A percentile compares a stretch with the other conserved stretches of the same genome.
Evolutionary conservation across 345 rosid genomes (phyloP).

Genomic region (Linum trigynum): DNA sequence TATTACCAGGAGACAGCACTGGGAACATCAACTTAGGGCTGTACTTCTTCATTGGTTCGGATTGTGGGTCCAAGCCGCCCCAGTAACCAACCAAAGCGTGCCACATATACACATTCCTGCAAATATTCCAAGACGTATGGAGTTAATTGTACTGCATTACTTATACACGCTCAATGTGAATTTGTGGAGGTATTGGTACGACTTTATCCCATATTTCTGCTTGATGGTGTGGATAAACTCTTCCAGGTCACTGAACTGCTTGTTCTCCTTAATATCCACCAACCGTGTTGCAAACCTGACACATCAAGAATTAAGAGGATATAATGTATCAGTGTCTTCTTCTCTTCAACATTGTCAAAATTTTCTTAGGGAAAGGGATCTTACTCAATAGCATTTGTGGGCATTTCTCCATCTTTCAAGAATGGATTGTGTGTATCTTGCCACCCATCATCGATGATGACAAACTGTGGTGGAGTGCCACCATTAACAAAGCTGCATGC

Average conservation of each 20-base stretch:
- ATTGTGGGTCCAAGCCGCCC: slow-evolving; percentile 52
- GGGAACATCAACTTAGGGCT: slow-evolving; percentile 38
- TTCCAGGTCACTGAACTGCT: slow-evolving; percentile 35
- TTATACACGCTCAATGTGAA: background rate
- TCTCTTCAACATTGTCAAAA: background rate
- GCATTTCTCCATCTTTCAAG: slow-evolving; percentile 26
- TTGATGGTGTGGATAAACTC: slow-evolving; percentile 31
- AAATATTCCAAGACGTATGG: slow-evolving; percentile 6
- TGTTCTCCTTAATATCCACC: slow-evolving; percentile 43
- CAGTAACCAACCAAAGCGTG: slow-evolving; percentile 54
- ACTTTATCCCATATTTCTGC: slow-evolving; percentile 33
- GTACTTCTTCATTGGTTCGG: slow-evolving; percentile 42
- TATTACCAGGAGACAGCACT: slow-evolving; percentile 35
- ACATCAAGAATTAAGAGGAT: slow-evolving; percentile 1
- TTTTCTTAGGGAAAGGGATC: background rate
- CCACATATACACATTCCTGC: slow-evolving; percentile 53
- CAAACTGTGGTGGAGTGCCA: slow-evolving; percentile 43
- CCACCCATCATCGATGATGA: slow-evolving; percentile 68
- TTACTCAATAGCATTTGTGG: slow-evolving; percentile 34
- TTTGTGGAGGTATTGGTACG: slow-evolving; percentile 7
- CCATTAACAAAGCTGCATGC: slow-evolving; percentile 36
- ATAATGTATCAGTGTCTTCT: background rate
- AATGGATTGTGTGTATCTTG: slow-evolving; percentile 42
- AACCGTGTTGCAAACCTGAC: slow-evolving; percentile 45
- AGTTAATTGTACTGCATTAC: slow-evolving; percentile 1